Evolutionary conservation across 208 protist species (phyloP), one percentile per base, ranked within the genome.

Genomic region (Trypanosoma grayi): DNA sequence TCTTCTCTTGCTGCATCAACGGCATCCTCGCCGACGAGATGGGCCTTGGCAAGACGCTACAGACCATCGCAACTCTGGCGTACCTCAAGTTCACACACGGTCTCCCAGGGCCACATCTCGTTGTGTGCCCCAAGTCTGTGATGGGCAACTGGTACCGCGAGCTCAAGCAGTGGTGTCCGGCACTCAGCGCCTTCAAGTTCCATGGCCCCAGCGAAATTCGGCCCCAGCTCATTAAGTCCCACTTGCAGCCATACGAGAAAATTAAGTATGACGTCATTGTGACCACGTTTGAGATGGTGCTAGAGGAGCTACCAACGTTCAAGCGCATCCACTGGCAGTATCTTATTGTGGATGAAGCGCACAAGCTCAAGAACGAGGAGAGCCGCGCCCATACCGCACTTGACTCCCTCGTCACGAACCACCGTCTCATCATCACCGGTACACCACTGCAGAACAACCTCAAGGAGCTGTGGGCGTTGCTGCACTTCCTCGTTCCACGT

Each of bases 1-100:
- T 98, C 20, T 98, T 98, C 67, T 88, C 97, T 25, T 85, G 96
- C 56, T 94, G 92, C 44, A 93, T 99, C 58, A 99, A 99, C 73
- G 98, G 97, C 18, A 99, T 99, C 60, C 82, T 99, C 14, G 98
- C 98, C 5, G 99, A 99, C 78, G 98, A 99, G 80, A 99, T 99
- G 98, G 99, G 98, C 25, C 88, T 98, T 13, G 94, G 94, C 14
- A 97, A 97, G 56, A 97, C 91, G 14, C 93, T 99, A 39, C 97
- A 99, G 75, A 99, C 97, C 1, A 99, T 99, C 48, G 85, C 95
- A 2, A 82, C 98, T 37, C 60, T 99, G 2, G 95, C 84, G 3
- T 98, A 98, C 64, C 75, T 99, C n/a, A 95, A 95, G 44, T 86
- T 97, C 55, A 85, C 82, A 5, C 60, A 85, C 16, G 82, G 88